Conservation (phyloP, 352 stramenopile genomes). For the Globisporangium irregulare region DNA sequence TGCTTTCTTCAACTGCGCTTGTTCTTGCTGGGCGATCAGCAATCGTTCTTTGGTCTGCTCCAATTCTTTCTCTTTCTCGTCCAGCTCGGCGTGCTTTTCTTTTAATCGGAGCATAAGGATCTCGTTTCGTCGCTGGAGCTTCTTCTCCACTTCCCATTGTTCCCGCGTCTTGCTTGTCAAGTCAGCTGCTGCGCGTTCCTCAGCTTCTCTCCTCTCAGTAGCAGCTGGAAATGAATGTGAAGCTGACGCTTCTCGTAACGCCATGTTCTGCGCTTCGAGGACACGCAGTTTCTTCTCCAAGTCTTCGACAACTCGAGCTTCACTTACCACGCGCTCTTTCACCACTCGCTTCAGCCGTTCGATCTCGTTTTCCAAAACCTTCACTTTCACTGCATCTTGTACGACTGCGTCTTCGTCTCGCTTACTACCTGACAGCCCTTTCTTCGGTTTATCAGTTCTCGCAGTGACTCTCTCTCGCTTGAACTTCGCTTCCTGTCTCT, state of each 20-base stretch:
- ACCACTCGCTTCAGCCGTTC: constrained; percentile 51
- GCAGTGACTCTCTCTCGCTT: constrained; percentile 10
- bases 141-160: constrained; percentile 65
- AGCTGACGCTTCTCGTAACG: constrained; percentile 47
- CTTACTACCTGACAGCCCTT: constrained; percentile 13
- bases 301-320: constrained; percentile 45
- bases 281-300: constrained; percentile 72
- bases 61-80: constrained; percentile 43
- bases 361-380: constrained; percentile 39
- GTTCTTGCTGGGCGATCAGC: constrained; percentile 29
- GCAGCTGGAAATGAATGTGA: background rate
- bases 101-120: constrained; percentile 62
- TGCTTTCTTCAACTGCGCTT: constrained; percentile 13
- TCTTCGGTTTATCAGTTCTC: constrained; percentile 16
- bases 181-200: background rate
- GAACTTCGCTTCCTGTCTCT: constrained; percentile 25
- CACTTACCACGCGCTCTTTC: constrained; percentile 53
- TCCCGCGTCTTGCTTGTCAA: constrained; percentile 18
- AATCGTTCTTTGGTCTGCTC: constrained; percentile 34
- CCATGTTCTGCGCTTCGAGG: constrained; percentile 77
- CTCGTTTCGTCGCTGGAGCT: constrained; percentile 66
- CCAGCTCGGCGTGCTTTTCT: constrained; percentile 57
- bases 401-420: constrained; percentile 19
- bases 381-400: background rate
- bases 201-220: background rate